Percentiles rank a stretch among this genome's conserved stretches.
These are phyloP conservation scores for Kluyveromyces starmeri DNA, from an alignment of 805 yeast species.

Conservation along the genomic window DNA sequence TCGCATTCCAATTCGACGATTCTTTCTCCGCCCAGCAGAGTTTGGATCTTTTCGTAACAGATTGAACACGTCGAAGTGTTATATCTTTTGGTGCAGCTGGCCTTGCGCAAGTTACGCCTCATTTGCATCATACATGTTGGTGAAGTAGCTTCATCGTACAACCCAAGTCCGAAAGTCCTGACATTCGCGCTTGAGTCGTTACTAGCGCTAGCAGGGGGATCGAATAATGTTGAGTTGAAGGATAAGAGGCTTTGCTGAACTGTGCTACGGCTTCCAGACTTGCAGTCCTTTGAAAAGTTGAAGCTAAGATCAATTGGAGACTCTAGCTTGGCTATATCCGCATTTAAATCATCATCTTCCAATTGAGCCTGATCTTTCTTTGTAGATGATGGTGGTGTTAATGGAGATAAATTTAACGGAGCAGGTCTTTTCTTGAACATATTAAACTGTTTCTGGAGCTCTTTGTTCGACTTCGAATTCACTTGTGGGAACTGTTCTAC, in stretches of 20 bases:
- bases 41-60: constrained; percentile 36
- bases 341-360: background rate
- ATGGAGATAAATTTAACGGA: background rate
- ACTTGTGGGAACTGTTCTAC: constrained; percentile 1
- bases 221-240: constrained; percentile 2
- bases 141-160: constrained; percentile 17
- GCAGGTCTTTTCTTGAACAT: constrained; percentile 1
- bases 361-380: background rate
- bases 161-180: constrained; percentile 9
- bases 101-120: constrained; percentile 10
- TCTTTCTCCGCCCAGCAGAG: constrained; percentile 35
- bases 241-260: background rate
- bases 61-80: constrained; percentile 32
- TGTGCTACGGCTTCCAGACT: background rate
- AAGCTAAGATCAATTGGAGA: constrained; percentile 2
- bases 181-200: background rate
- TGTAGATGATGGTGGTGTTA: constrained; percentile 2
- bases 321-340: background rate
- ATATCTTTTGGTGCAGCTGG: constrained; percentile 19
- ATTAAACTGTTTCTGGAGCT: background rate
- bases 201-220: background rate
- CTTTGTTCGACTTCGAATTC: background rate
- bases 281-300: background rate
- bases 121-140: constrained; percentile 16
- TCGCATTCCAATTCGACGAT: constrained; percentile 34